Conservation (phyloP, 1,284 basidiomycete species). For the Rhizoctonia solani region DNA sequence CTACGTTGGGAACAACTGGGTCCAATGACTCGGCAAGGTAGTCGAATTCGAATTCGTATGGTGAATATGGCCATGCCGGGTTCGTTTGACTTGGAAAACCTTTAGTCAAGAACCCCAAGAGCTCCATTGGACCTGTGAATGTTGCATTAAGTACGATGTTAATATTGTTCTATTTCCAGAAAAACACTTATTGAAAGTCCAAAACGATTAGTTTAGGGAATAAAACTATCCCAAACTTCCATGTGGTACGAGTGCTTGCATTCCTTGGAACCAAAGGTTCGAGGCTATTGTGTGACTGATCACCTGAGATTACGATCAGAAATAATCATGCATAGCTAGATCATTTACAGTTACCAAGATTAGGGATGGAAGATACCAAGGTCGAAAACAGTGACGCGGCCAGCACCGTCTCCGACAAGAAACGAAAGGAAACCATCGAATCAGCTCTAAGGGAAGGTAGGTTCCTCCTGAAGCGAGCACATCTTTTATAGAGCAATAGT, state of each 20-base stretch:
- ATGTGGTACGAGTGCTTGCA: slow-evolving; percentile 14
- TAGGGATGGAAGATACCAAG: background rate
- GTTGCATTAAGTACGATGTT: background rate
- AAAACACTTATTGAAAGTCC: slow-evolving; percentile 19
- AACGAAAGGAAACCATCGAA: background rate
- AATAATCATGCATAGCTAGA: too few species aligned
- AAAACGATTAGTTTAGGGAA: slow-evolving; percentile 1
- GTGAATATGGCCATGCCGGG: slow-evolving; percentile 2
- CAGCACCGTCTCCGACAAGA: background rate
- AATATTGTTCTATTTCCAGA: background rate
- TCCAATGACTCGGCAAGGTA: slow-evolving; percentile 9
- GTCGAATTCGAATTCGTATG: slow-evolving; percentile 22
- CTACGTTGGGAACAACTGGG: slow-evolving; percentile 2
- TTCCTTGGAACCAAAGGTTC: background rate
- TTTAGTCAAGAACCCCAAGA: slow-evolving; percentile 19
- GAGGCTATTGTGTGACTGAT: background rate
- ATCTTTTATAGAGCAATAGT: too few species aligned
- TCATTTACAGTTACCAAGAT: too few species aligned
- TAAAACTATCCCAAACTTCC: slow-evolving; percentile 19
- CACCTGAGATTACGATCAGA: too few species aligned
- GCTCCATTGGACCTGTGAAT: slow-evolving; percentile 19
- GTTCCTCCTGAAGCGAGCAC: too few species aligned
- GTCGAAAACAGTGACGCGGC: background rate
- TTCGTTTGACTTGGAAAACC: slow-evolving; percentile 10
- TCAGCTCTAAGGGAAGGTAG: background rate